Base-by-base conservation (phyloP, 1,284 basidiomycete species). In the Microbotryomycetes sp. region DNA sequence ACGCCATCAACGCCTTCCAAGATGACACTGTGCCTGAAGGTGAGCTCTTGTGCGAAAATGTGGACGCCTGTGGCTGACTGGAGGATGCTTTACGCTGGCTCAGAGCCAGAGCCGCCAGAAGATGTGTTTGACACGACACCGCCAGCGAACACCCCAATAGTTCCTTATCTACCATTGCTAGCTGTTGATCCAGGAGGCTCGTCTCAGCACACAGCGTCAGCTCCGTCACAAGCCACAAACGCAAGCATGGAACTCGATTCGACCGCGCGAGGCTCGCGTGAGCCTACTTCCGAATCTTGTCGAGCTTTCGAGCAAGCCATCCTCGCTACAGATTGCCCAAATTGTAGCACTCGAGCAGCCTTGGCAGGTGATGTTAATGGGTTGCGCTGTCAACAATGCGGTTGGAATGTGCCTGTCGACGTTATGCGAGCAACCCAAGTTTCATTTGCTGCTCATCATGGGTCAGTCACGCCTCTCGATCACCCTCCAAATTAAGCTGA, bases 271-370 rank as follows among this genome's bases (percentile, higher is more conserved):
- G n/a, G n/a, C n/a, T n/a, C n/a, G n/a, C n/a, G 26, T 23, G 19
- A 31, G 12, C 6, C 16, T 23, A 6, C 6, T n/a, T n/a, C n/a
- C n/a, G n/a, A 2, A 1, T 23, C 29, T 5, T 22, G 47, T 3
- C 53, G 19, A 23, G 53, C 53, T 1, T 60, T 60, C 53, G 53
- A 60, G 16, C 30, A 16, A 2, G 31, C 30, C 6, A 45, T 60
- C n/a, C n/a, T 60, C 16, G 47, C 15, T 1, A 22, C 53, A 9
- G 1, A 53, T 5, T 60, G 59, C 55, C 52, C 59, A 2, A 26
- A 19, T 3, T 50, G 52, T 36, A 23, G 23, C n/a, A 19, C 16
- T 3, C 30, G 15, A 4, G 19, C 23, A 12, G 16, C 22, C n/a
- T 47, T 54, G 25, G 1, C 9, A n/a, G 51, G 45, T 2, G 59